Evolutionary conservation across 768 basidiomycete species (phyloP).

Genomic region (Cystobasidiopsis lactophilus): DNA sequence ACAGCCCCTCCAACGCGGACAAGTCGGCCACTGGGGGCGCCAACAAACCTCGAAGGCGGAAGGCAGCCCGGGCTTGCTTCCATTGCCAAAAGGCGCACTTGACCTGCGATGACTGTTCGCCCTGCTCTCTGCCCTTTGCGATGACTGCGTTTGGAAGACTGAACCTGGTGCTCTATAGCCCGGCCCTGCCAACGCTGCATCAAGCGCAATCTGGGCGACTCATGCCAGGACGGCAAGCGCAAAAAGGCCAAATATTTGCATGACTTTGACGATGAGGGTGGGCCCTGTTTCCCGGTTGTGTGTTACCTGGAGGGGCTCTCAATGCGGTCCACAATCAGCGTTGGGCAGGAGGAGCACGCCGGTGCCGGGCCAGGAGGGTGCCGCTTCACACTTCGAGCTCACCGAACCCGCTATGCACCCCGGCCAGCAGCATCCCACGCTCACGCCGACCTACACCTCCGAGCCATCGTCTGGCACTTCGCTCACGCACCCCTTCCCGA

Average conservation of each 20-base stretch:
- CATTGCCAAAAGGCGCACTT: conserved; percentile 94
- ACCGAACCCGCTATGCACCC: background rate
- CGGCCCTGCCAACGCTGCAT: conserved; percentile 90
- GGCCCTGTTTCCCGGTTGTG: conserved; percentile 7
- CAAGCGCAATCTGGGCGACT: conserved; percentile 70
- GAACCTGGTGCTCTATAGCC: conserved; percentile 32
- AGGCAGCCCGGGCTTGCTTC: conserved; percentile 77
- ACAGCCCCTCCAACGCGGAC: background rate
- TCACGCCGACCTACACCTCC: background rate
- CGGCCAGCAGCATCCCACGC: background rate
- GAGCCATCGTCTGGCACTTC: background rate
- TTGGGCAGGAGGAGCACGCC: background rate
- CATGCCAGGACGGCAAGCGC: conserved; percentile 79
- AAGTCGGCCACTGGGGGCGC: conserved; percentile 36
- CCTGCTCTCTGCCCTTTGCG: too few relatives aligned
- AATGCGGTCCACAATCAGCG: background rate
- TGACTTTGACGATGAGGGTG: conserved; percentile 80
- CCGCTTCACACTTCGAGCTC: background rate
- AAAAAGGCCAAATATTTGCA: conserved; percentile 97
- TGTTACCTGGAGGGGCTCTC: background rate
- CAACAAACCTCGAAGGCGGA: conserved; percentile 49
- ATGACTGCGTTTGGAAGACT: background rate
- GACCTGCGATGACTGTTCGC: conserved; percentile 94
- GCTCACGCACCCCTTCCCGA: too few relatives aligned
- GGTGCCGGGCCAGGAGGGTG: conserved; percentile 3